phyloP scores from a whole-genome alignment of 306 rosid species.

The Quercus gilva region DNA sequence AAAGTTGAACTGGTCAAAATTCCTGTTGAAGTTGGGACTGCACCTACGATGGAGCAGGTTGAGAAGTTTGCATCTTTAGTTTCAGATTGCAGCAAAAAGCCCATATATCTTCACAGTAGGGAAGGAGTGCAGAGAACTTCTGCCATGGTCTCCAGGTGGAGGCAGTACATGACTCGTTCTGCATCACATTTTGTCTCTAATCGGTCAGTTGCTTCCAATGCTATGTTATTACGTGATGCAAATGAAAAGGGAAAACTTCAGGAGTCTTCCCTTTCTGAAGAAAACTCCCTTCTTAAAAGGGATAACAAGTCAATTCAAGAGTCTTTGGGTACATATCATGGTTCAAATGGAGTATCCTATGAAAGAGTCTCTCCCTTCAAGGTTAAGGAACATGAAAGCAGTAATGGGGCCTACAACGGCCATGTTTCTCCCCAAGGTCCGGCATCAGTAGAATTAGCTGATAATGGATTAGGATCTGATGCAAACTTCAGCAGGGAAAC shows the following conservation, averaged over 20 bases:
- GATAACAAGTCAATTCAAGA: constrained; percentile 39
- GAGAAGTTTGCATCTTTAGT: constrained; percentile 72
- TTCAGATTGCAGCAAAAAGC: constrained; percentile 70
- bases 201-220: constrained; percentile 37
- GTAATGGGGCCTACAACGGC: constrained; percentile 32
- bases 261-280: constrained; percentile 30
- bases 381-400: constrained; percentile 27
- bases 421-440: constrained; percentile 30
- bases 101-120: constrained; percentile 84
- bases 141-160: constrained; percentile 96
- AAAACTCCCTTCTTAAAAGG: constrained; percentile 31
- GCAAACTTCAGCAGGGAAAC: constrained; percentile 36
- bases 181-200: constrained; percentile 37
- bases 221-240: constrained; percentile 24
- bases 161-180: constrained; percentile 56
- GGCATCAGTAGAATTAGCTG: constrained; percentile 35
- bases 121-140: constrained; percentile 91
- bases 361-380: constrained; percentile 18
- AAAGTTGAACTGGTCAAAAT: constrained; percentile 69
- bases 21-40: constrained; percentile 76
- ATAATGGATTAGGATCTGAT: constrained; percentile 37
- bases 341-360: constrained; percentile 30
- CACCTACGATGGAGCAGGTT: constrained; percentile 83
- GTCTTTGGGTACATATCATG: constrained; percentile 24
- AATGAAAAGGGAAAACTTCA: constrained; percentile 37